Evolutionary conservation across 805 yeast species (phyloP), one percentile per base, ranked within the genome.

Genomic region (Sungouiella thailandica): DNA sequence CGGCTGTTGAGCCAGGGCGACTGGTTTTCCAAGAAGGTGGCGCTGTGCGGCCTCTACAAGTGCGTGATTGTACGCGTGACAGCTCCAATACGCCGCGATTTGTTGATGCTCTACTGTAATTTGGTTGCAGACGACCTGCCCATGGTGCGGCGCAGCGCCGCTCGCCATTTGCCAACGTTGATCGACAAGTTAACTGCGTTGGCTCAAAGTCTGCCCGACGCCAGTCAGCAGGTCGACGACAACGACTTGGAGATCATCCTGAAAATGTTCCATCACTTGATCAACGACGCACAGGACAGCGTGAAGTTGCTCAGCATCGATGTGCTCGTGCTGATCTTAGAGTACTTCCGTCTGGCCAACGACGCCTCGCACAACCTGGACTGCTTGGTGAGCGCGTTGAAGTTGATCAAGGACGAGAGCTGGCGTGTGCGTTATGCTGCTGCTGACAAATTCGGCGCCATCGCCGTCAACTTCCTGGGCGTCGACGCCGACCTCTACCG

Each of bases 381-480:
- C 45, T 67, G 83, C 37, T 68, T 83, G 41, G 66, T 70, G 32
- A 74, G 80, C 43, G 72, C 95, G 2, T 70, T 82, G 44, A 76
- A 77, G 44, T 70, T 93, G 46, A 80, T 86, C 38, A 75, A 72
- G 44, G 98, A 93, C 64, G 87, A 85, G 60, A 83, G 95, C 53
- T 93, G 99, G 99, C 80, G 98, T 60, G 97, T 93, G 37, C 80
- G 98, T 53, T 93, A 90, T 62, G 88, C 93, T 80, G 95, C 95
- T 22, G 96, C 97, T n/a, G 97, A 90, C 57, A 74, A 88, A 50
- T 89, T 88, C 53, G 85, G 80, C 47, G 67, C 70, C 42, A 73
- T 93, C 40, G 86, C 94, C 2, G 48, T 62, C 12, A 78, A 77
- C 44, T 80, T 89, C 52, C 68, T 70, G 46, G 68, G 71, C 41